These are phyloP conservation scores for Phytopythium aichiense DNA, from an alignment of 352 stramenopile genomes.

Conservation along the genomic window DNA sequence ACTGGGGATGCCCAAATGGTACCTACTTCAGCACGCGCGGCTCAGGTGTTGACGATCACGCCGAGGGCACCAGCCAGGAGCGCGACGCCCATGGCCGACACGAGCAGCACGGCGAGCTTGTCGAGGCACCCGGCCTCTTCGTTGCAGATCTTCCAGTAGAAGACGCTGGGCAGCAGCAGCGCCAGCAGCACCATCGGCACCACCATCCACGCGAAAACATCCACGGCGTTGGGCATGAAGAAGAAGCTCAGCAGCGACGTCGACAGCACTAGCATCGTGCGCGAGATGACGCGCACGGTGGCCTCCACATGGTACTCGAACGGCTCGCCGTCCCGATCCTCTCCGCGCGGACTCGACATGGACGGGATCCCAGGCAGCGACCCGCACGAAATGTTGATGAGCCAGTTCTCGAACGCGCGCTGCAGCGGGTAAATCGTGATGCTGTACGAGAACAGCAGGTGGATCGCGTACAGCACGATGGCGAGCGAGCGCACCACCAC, in stretches of 20 bases:
- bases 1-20: too few relatives aligned
- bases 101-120: slow-evolving; percentile 32
- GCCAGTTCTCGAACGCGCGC: slow-evolving; percentile 52
- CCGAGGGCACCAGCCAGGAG: slow-evolving; percentile 46
- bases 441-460: slow-evolving; percentile 69
- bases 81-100: slow-evolving; percentile 26
- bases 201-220: slow-evolving; percentile 63
- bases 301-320: slow-evolving; percentile 18
- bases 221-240: slow-evolving; percentile 46
- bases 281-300: slow-evolving; percentile 41
- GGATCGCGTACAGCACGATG: slow-evolving; percentile 72
- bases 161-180: slow-evolving; percentile 58
- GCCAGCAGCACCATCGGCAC: slow-evolving; percentile 53
- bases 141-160: slow-evolving; percentile 64
- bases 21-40: neutral
- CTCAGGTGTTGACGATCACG: slow-evolving; percentile 26
- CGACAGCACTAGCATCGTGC: slow-evolving; percentile 41
- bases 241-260: slow-evolving; percentile 53
- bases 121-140: slow-evolving; percentile 59
- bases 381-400: slow-evolving; percentile 25
- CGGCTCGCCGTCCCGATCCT: slow-evolving; percentile 8
- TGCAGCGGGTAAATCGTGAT: slow-evolving; percentile 68
- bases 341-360: slow-evolving; percentile 7
- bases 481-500: slow-evolving; percentile 61
- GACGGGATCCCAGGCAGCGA: slow-evolving; percentile 10